A percentile compares a stretch with the other conserved stretches of the same genome.
These are phyloP conservation scores for Drechslerella dactyloides DNA, from an alignment of 2,329 filamentous ascomycete genomes.

Conservation along the genomic window DNA sequence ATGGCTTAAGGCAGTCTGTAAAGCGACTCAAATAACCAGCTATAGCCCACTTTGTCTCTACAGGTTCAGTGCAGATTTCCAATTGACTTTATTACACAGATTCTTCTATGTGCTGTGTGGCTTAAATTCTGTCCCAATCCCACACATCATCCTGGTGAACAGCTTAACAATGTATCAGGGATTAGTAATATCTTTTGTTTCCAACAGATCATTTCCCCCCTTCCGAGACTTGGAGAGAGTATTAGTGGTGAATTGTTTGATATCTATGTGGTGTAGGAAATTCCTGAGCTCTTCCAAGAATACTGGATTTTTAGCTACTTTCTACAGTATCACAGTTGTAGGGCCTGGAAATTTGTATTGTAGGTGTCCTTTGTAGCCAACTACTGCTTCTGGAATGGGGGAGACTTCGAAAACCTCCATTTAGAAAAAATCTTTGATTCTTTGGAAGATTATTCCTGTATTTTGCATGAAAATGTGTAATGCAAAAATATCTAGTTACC, in stretches of 20 bases:
- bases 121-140: slow-evolving; percentile 56
- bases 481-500: slow-evolving; percentile 55
- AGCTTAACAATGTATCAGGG: slow-evolving; percentile 65
- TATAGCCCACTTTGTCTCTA: slow-evolving; percentile 65
- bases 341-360: slow-evolving; percentile 61
- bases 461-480: slow-evolving; percentile 62
- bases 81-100: slow-evolving; percentile 65
- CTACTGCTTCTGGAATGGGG: slow-evolving; percentile 58
- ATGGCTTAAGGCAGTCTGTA: slow-evolving; percentile 58
- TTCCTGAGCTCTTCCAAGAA: slow-evolving; percentile 16
- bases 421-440: slow-evolving; percentile 52
- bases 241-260: slow-evolving; percentile 3
- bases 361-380: slow-evolving; percentile 59
- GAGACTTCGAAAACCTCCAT: slow-evolving; percentile 63
- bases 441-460: slow-evolving; percentile 60
- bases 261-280: slow-evolving; percentile 37
- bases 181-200: slow-evolving; percentile 62
- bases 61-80: slow-evolving; percentile 25
- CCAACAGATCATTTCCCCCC: slow-evolving; percentile 54
- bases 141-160: slow-evolving; percentile 60
- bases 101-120: slow-evolving; percentile 60
- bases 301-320: not conserved
- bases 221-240: slow-evolving; percentile 23
- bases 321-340: slow-evolving; percentile 34
- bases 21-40: slow-evolving; percentile 64